phyloP scores from a whole-genome alignment of 768 basidiomycete genomes.

The Lentinula sp. region DNA sequence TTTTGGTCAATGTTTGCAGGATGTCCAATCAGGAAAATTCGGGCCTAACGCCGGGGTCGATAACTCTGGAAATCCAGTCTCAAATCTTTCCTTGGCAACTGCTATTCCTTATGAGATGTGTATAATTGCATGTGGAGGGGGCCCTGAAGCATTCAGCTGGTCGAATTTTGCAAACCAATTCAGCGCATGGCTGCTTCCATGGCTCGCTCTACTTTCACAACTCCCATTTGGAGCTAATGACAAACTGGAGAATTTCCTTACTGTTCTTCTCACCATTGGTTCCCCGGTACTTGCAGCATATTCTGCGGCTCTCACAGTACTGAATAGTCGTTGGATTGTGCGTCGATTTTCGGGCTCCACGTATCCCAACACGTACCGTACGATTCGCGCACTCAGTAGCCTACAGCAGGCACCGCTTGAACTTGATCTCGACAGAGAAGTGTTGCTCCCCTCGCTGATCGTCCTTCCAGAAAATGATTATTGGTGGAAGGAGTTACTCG shows the following conservation, averaged over 20 bases:
- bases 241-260: constrained; percentile 33
- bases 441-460: constrained; percentile 32
- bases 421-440: constrained; percentile 17
- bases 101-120: constrained; percentile 3
- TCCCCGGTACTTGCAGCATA: constrained; percentile 40
- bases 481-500: constrained; percentile 31
- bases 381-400: constrained; percentile 26
- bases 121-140: background rate
- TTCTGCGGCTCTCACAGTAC: constrained; percentile 34
- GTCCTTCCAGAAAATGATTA: constrained; percentile 33
- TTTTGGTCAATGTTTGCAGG: background rate
- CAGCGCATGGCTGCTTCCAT: constrained; percentile 40
- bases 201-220: constrained; percentile 41
- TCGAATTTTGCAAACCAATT: constrained; percentile 31
- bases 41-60: background rate
- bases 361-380: constrained; percentile 24
- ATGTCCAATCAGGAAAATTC: background rate
- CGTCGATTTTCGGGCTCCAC: constrained; percentile 20
- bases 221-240: constrained; percentile 40
- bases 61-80: background rate
- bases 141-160: constrained; percentile 15
- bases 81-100: background rate
- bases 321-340: constrained; percentile 37
- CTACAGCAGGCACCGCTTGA: constrained; percentile 37
- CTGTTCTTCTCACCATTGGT: constrained; percentile 36